Conservation (phyloP, 345 rosid genomes). For the Erysimum cheiranthoides region DNA sequence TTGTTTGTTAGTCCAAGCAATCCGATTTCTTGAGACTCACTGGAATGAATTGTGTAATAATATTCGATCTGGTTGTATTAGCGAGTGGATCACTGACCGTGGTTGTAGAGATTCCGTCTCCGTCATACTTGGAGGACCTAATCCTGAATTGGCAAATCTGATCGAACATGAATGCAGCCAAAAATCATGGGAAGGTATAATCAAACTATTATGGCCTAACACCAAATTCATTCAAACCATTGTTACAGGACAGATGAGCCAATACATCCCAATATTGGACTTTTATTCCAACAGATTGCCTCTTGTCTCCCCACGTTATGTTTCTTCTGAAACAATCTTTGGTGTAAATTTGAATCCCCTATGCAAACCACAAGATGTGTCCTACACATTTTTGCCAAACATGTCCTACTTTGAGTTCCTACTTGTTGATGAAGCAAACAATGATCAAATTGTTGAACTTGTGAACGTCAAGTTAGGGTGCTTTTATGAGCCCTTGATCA, state of each 20-base stretch:
- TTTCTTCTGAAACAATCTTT: constrained; percentile 65
- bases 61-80: constrained; percentile 53
- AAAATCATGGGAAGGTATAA: constrained; percentile 70
- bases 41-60: constrained; percentile 61
- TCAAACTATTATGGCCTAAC: constrained; percentile 65
- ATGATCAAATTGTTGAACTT: constrained; percentile 54
- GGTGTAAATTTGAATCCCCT: constrained; percentile 66
- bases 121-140: constrained; percentile 46
- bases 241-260: constrained; percentile 71
- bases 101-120: constrained; percentile 50
- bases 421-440: no score
- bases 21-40: constrained; percentile 61
- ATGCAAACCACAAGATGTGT: constrained; percentile 54
- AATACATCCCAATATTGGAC: constrained; percentile 61
- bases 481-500: constrained; percentile 64
- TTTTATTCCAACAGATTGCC: constrained; percentile 66
- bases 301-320: constrained; percentile 57
- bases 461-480: constrained; percentile 62
- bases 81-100: constrained; percentile 64
- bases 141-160: constrained; percentile 53
- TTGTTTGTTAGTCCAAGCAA: constrained; percentile 54
- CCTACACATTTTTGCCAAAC: no score
- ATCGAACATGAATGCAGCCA: constrained; percentile 48
- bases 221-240: constrained; percentile 59
- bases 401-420: no score